Base-by-base conservation (phyloP, 2,329 filamentous ascomycete genomes). In the Chrysoporthe deuterocubensis region DNA sequence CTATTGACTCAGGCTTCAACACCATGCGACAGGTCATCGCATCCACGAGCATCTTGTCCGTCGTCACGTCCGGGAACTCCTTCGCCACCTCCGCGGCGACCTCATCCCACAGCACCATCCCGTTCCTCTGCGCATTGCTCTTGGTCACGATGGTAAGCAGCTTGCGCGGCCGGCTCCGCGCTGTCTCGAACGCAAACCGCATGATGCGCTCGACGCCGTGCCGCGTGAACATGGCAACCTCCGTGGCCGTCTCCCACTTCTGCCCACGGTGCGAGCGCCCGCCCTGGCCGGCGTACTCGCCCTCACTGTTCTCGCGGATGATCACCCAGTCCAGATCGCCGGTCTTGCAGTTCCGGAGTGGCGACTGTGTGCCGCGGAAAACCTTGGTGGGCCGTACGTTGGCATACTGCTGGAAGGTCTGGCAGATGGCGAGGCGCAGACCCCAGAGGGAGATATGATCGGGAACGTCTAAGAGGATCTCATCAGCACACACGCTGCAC, bases 21-120 rank as follows among this genome's bases (percentile, higher is more conserved):
- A 88, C 85, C 88, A 90, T 90, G 11, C 78, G 70, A 4, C 74
- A 74, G 4, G 79, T 81, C 78, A 81, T 80, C 21, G 77, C 77
- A 67, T 89, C 88, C 4, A 90, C 87, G 26, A 90, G 79, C 86
- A 89, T 89, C 80, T 89, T 89, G 69, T 90, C 87, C 60, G 83
- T 79, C 57, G 80, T 80, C 2, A 90, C 87, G 71, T 89, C 86
- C 0, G 85, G 84, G 71, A 85, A 90, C 0, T 89, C 86, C 66
- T 78, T 81, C 0, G 83, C 81, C 16, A 90, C 83, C n/a, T 82
- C 79, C 1, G 76, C 75, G 0, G 86, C 86, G 13, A 90, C 81
- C 72, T 89, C 84, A 73, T 90, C 89, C 89, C 89, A 90, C 71
- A 90, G 82, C 0, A 90, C 88, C 87, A 91, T 89, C 0, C 88